Evolutionary conservation across 805 yeast genomes (phyloP), one percentile per base, ranked within the genome.

Genomic region (Yarrowia sp.): DNA sequence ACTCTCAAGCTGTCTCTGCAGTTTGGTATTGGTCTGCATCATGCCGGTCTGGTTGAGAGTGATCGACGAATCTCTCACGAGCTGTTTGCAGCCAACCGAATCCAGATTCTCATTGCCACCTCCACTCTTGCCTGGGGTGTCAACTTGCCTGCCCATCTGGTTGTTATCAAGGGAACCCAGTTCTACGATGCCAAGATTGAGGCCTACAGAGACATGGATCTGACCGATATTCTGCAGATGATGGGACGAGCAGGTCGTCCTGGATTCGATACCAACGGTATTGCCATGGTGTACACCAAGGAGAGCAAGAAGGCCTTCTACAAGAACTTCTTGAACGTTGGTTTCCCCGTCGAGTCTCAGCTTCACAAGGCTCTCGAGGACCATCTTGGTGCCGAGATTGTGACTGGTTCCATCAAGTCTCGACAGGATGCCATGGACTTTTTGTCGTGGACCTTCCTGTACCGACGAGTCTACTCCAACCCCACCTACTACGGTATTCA

Each of bases 51-150:
- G 62, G 89, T 86, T 11, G 91, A 88, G 67, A 78, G 84, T 19
- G 95, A 88, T 72, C 80, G 95, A 66, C 83, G 83, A 68, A 80
- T 88, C 16, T 82, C 89, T 4, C 93, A 88, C 70, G 84, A 85
- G 69, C 75, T 88, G 40, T 88, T 88, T 74, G 90, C 87, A 65
- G 75, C 79, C n/a, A 85, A 83, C 48, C 87, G 86, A 72, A 82
- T 88, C 56, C 95, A 89, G 75, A 82, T 88, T 48, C 79, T 88
- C 67, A 80, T 89, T 40, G 92, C 93, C 1, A 88, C 95, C 0
- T 86, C 91, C n/a, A 89, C 93, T 1, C 80, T 89, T 68, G 93
- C 95, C 0, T 89, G 93, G 93, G 93, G 93, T 75, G 93, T 89
- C 52, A 89, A 88, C 70, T 79, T 89, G 68, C 93, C 93, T 1